Conservation (phyloP, 2,329 filamentous ascomycete genomes). For the Tympanopsis confertula region DNA sequence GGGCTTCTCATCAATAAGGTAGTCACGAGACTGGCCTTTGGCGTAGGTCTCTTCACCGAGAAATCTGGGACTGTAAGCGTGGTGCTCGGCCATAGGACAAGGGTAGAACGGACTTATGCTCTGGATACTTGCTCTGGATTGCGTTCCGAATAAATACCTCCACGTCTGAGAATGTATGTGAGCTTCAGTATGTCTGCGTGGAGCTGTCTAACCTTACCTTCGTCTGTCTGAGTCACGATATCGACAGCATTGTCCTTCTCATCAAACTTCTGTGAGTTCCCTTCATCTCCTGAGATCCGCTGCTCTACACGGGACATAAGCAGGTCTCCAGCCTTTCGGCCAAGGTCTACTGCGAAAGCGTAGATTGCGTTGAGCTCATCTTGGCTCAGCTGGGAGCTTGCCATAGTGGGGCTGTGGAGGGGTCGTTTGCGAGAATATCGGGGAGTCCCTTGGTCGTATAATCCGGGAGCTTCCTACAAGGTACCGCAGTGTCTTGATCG, state of each 20-base stretch:
- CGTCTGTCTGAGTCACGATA: conserved; percentile 66
- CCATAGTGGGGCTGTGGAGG: background rate
- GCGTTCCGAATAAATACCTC: conserved; percentile 56
- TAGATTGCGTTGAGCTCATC: conserved; percentile 54
- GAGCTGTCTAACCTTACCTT: conserved; percentile 33
- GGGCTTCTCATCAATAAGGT: conserved; percentile 50
- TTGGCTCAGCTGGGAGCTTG: conserved; percentile 14
- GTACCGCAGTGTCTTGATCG: no score
- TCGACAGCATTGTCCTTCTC: conserved; percentile 71
- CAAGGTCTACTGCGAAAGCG: conserved; percentile 58
- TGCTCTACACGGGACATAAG: conserved; percentile 52
- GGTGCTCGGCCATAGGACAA: background rate
- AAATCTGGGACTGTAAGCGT: conserved; percentile 35
- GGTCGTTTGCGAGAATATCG: background rate
- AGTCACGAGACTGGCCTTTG: conserved; percentile 52
- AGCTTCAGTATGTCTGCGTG: conserved; percentile 1
- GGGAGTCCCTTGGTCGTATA: background rate
- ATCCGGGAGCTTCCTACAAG: no score
- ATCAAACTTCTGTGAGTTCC: conserved; percentile 24
- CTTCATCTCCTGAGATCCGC: conserved; percentile 28
- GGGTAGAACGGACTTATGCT: conserved; percentile 43
- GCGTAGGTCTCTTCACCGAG: conserved; percentile 70
- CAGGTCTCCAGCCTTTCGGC: conserved; percentile 57
- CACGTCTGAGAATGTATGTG: conserved; percentile 37
- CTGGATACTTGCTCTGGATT: conserved; percentile 48